Percentiles rank a stretch among this genome's conserved stretches.
Evolutionary conservation across 352 stramenopile species (phyloP).

Genomic region (Phytophthora crassamura): DNA sequence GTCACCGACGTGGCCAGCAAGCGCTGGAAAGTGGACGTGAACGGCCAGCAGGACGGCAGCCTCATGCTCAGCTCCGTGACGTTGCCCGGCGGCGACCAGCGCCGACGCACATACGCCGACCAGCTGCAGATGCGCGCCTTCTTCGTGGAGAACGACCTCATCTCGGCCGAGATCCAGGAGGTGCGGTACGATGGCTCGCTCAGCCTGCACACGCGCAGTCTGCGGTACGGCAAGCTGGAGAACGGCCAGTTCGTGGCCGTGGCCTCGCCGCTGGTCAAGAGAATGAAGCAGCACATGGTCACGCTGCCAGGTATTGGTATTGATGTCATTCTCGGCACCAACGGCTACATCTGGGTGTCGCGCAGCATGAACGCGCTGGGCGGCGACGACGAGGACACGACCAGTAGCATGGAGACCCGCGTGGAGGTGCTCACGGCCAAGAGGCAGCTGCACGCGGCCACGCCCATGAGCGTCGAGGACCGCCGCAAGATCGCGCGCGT

Average conservation of each 20-base stretch:
- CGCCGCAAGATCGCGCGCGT: slow-evolving; percentile 88
- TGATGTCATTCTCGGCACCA: slow-evolving; percentile 94
- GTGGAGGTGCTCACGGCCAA: slow-evolving; percentile 94
- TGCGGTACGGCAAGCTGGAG: slow-evolving; percentile 96
- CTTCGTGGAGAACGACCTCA: slow-evolving; percentile 96
- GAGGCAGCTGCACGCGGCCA: slow-evolving; percentile 88
- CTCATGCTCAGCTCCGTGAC: slow-evolving; percentile 96
- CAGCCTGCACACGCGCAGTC: slow-evolving; percentile 93
- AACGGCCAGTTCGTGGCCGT: slow-evolving; percentile 95
- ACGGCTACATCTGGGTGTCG: slow-evolving; percentile 97
- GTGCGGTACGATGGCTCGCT: slow-evolving; percentile 93
- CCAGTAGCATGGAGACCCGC: slow-evolving; percentile 77
- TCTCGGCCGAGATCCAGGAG: slow-evolving; percentile 92
- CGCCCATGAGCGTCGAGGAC: slow-evolving; percentile 77
- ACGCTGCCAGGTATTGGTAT: slow-evolving; percentile 79
- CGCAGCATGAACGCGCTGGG: slow-evolving; percentile 72
- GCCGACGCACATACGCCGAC: slow-evolving; percentile 97
- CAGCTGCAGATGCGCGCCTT: slow-evolving; percentile 97
- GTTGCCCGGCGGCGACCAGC: slow-evolving; percentile 94
- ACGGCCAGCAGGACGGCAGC: slow-evolving; percentile 80
- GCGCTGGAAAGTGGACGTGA: slow-evolving; percentile 96
- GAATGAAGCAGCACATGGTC: slow-evolving; percentile 96
- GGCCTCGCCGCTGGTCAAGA: slow-evolving; percentile 89
- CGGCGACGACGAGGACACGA: slow-evolving; percentile 52
- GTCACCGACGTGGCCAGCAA: slow-evolving; percentile 94